These are phyloP conservation scores for Rhodotorula taiwanensis DNA, from an alignment of 768 basidiomycete genomes.

Conservation along the genomic window DNA sequence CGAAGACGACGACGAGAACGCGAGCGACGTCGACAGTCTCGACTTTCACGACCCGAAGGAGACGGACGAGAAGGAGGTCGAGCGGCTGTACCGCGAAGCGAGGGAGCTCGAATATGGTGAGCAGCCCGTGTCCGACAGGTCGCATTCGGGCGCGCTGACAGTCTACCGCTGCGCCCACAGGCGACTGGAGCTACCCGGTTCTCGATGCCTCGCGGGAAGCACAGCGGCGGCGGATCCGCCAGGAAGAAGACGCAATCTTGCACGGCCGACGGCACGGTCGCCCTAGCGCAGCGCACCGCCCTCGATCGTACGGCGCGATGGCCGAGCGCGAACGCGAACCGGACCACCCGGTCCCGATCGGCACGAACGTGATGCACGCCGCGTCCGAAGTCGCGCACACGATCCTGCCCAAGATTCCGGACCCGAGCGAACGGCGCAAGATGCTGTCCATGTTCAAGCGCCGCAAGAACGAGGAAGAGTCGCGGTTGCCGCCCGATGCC, in stretches of 20 bases:
- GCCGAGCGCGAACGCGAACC: conserved; percentile 5
- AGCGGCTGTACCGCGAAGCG: conserved; percentile 63
- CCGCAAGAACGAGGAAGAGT: conserved; percentile 20
- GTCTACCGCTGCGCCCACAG: background rate
- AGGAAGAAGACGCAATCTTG: conserved; percentile 77
- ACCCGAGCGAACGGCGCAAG: background rate
- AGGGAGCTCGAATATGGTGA: conserved; percentile 78
- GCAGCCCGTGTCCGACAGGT: conserved; percentile 41
- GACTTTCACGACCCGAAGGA: conserved; percentile 65
- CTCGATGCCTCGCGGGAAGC: conserved; percentile 41
- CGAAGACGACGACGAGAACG: conserved; percentile 18
- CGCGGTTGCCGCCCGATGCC: conserved; percentile 53
- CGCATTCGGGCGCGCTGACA: background rate
- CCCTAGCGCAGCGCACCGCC: conserved; percentile 26
- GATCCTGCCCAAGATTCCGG: conserved; percentile 27
- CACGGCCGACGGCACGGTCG: conserved; percentile 37
- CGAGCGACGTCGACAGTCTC: conserved; percentile 50
- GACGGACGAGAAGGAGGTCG: conserved; percentile 62
- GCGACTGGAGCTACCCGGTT: conserved; percentile 40
- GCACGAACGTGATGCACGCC: background rate
- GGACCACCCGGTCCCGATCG: conserved; percentile 20
- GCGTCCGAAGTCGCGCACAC: conserved; percentile 35
- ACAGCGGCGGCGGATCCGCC: conserved; percentile 62
- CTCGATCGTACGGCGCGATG: conserved; percentile 29
- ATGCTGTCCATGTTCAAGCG: background rate